A percentile compares a stretch with the other conserved stretches of the same genome.
phyloP scores from a whole-genome alignment of 2,329 filamentous ascomycete species.

The Neurospora sp. region DNA sequence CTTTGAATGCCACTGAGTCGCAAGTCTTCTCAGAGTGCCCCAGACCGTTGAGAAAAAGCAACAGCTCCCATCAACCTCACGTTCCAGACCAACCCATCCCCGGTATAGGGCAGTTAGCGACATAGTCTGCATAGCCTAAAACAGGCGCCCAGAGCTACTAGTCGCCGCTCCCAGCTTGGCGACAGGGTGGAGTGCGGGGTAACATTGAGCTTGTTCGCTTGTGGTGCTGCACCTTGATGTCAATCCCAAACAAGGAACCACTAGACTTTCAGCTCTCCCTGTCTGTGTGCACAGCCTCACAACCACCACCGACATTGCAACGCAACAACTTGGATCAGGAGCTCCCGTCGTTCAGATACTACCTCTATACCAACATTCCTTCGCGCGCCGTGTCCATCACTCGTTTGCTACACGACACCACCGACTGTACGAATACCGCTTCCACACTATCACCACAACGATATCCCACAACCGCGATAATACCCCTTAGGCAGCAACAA shows the following conservation, averaged over 20 bases:
- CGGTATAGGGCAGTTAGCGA: neutral
- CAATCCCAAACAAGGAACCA: conserved; percentile 1
- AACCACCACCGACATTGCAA: neutral
- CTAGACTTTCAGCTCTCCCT: neutral
- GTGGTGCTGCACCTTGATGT: conserved; percentile 7
- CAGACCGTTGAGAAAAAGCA: neutral
- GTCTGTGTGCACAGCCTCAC: neutral
- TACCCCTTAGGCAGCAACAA: conserved; percentile 2
- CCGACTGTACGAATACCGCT: neutral
- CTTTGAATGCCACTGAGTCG: neutral
- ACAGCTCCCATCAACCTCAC: neutral
- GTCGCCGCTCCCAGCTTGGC: neutral
- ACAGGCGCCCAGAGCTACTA: neutral
- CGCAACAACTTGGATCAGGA: neutral
- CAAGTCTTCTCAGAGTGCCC: neutral
- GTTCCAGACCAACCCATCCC: neutral
- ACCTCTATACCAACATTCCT: neutral
- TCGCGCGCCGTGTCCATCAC: neutral
- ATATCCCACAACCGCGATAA: neutral
- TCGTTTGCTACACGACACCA: neutral
- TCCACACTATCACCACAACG: neutral
- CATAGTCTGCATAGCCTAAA: neutral
- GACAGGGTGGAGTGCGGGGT: conserved; percentile 5
- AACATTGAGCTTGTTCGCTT: neutral
- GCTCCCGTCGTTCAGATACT: neutral